phyloP scores from a whole-genome alignment of 371 early-diverging fungal species.

The Rhizopus sp. region DNA sequence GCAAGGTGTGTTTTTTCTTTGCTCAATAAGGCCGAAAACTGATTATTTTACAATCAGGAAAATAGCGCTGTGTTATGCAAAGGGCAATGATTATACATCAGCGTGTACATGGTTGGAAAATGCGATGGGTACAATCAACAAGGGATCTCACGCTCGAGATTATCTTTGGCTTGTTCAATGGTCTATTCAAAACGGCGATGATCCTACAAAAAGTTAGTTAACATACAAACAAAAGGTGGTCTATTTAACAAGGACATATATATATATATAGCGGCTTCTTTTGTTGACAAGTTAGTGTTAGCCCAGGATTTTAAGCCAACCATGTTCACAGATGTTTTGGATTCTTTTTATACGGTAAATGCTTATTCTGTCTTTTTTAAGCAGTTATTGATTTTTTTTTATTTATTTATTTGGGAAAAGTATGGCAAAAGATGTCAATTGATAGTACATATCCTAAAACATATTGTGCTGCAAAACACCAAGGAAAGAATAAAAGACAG shows the following conservation, averaged over 20 bases:
- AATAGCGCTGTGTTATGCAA: constrained; percentile 6
- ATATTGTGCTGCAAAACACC: background rate
- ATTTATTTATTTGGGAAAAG: background rate
- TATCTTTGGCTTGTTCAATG: background rate
- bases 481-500: background rate
- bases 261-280: background rate
- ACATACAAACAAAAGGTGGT: background rate
- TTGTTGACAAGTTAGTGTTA: background rate
- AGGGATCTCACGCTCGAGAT: background rate
- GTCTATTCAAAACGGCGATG: background rate
- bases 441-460: background rate
- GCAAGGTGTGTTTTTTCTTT: background rate
- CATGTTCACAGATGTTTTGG: background rate
- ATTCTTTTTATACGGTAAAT: background rate
- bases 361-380: too few species aligned
- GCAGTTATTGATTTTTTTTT: background rate
- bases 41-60: background rate
- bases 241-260: background rate
- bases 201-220: background rate
- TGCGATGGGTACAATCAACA: background rate
- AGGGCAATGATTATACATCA: background rate
- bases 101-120: constrained; percentile 1
- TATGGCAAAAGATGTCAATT: background rate
- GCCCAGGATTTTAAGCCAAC: background rate
- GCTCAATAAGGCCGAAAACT: background rate